Evolutionary conservation across 345 rosid species (phyloP).

Genomic region (Arabis hirsuta): DNA sequence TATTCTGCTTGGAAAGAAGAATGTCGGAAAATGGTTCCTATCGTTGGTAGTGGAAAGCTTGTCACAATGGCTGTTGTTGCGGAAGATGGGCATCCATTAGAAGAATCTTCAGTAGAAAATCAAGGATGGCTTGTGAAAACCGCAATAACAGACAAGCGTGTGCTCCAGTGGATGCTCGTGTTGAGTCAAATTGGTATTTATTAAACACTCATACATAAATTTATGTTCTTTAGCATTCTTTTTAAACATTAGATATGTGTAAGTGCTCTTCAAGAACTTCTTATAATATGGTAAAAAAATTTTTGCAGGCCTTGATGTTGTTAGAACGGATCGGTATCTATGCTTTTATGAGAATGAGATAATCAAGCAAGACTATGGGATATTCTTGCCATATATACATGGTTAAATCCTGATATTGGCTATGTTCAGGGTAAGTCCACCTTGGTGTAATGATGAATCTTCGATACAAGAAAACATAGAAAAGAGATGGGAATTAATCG

Average conservation of each 20-base stretch:
- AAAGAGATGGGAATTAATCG: not conserved
- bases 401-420: conserved; percentile 87
- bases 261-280: not conserved
- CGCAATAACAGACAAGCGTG: conserved; percentile 62
- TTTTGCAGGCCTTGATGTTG: conserved; percentile 81
- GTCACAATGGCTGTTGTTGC: conserved; percentile 60
- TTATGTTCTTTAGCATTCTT: not conserved
- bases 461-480: not conserved
- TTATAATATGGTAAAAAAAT: conserved; percentile 10
- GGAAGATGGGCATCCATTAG: conserved; percentile 69
- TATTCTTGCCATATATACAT: conserved; percentile 75
- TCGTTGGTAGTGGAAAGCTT: conserved; percentile 80
- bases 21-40: conserved; percentile 73
- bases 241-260: not conserved
- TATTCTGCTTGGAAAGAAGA: conserved; percentile 76
- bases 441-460: conserved; percentile 12
- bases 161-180: conserved; percentile 74
- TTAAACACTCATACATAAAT: not conserved
- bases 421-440: conserved; percentile 76
- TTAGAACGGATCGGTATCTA: conserved; percentile 83
- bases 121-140: conserved; percentile 44
- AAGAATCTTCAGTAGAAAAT: conserved; percentile 46
- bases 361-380: conserved; percentile 91
- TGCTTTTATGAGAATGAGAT: conserved; percentile 71
- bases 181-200: conserved; percentile 83